These are phyloP conservation scores for Aspergillus brasiliensis DNA, from an alignment of 2,329 filamentous ascomycete species.

Conservation along the genomic window DNA sequence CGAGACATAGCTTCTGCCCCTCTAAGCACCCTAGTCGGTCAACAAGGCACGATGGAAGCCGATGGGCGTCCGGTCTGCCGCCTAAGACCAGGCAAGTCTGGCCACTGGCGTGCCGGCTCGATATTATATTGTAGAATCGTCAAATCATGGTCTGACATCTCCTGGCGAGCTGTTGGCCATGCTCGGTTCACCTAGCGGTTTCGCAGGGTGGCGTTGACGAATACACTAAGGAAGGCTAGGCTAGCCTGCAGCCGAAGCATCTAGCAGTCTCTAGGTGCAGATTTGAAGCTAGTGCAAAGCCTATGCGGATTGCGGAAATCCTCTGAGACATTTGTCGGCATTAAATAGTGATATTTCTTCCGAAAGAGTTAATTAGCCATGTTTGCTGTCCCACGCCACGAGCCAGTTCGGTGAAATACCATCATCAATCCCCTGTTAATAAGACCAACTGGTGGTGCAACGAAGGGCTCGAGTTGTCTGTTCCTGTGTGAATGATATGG, in stretches of 20 bases:
- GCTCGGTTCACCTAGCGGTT: slow-evolving; percentile 2
- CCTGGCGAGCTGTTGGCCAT: neutral
- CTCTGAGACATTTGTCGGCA: neutral
- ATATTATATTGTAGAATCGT: neutral
- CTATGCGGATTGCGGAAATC: neutral
- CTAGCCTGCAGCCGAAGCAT: slow-evolving; percentile 6
- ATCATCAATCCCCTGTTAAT: neutral
- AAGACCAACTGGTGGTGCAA: neutral
- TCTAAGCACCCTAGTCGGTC: neutral
- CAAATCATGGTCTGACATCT: neutral
- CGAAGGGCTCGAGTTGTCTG: neutral
- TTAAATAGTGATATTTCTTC: too few relatives aligned
- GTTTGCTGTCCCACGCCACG: neutral
- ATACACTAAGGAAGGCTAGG: neutral
- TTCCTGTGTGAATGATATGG: too few relatives aligned
- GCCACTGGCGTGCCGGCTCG: neutral
- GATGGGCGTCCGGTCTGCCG: neutral
- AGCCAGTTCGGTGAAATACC: neutral
- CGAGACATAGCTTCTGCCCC: neutral
- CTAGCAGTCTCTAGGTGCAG: neutral
- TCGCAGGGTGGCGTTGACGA: neutral
- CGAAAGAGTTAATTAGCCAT: neutral
- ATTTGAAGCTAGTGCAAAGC: neutral
- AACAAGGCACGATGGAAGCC: neutral
- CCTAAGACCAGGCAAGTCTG: neutral